Base-by-base conservation (phyloP, 129 eudicot species). In the Chrysanthemum seticuspe region DNA sequence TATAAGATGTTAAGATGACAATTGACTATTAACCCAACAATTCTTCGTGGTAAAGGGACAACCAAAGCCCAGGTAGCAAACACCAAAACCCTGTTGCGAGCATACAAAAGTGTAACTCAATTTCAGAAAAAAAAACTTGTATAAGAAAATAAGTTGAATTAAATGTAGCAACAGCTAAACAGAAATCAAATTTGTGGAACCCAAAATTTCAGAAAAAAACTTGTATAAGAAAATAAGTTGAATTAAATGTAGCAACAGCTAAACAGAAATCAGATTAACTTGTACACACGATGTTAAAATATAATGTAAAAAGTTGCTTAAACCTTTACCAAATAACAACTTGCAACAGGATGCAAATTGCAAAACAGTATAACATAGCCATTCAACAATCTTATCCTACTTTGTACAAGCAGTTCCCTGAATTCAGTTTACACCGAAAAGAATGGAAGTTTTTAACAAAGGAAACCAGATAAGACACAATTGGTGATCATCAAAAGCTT, bases 371-470 rank as follows among this genome's bases (percentile, higher is more conserved):
- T 11, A 65, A 64, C 59, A 78, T 25, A 74, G 68, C 36, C 79
- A 72, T 80, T 78, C 70, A 82, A 68, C 89, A 82, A 79, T 76
- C 68, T 72, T 71, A 73, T 78, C 82, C 88, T 79, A 81, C 72
- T 87, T 89, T 89, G 92, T 86, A 86, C 90, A 86, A 66, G 36
- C 65, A 70, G 77, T 68, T 64, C 68, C 74, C 68, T 57, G 40
- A 49, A 73, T 60, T 82, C 67, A 76, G 80, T 74, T 70, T 74
- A 73, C 77, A 77, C 68, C 18, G 14, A 76, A 85, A 84, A 82
- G 89, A 87, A 87, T 79, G 59, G 56, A 79, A 70, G 68, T 51
- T 77, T 56, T 63, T 51, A 25, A 70, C 74, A 67, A 40, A 69
- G n/a, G 69, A 66, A 74, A 10, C 12, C 12, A 6, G 25, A 64